Evolutionary conservation across 768 basidiomycete species (phyloP).

Genomic region (Cyathus striatus): DNA sequence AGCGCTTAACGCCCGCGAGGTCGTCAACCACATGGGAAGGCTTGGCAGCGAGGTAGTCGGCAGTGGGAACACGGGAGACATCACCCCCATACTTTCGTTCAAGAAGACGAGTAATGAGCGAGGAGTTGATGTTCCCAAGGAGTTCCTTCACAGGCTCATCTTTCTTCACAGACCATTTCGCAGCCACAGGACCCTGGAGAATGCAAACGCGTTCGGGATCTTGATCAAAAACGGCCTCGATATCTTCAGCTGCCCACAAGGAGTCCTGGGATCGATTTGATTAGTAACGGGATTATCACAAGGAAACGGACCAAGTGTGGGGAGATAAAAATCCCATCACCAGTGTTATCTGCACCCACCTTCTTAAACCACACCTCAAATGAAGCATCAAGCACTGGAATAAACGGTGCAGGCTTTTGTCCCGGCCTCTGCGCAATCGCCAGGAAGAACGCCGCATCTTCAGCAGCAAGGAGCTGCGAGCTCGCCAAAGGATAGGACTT

Average conservation of each 20-base stretch:
- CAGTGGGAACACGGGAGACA: slow-evolving; percentile 62
- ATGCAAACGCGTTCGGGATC: slow-evolving; percentile 98
- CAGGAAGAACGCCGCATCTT: slow-evolving; percentile 94
- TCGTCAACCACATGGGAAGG: slow-evolving; percentile 27
- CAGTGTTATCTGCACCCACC: slow-evolving; percentile 46
- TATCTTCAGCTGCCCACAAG: slow-evolving; percentile 96
- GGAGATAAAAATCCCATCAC: slow-evolving; percentile 10
- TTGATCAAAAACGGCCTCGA: slow-evolving; percentile 98
- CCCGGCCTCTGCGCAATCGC: slow-evolving; percentile 93
- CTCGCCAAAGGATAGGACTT: slow-evolving; percentile 75
- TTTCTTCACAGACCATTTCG: slow-evolving; percentile 79
- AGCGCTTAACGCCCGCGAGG: slow-evolving; percentile 35
- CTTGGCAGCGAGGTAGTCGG: slow-evolving; percentile 73
- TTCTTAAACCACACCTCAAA: slow-evolving; percentile 99
- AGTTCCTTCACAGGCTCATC: slow-evolving; percentile 94
- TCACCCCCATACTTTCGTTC: slow-evolving; percentile 77
- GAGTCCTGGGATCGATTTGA: slow-evolving; percentile 80
- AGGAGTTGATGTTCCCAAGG: slow-evolving; percentile 79
- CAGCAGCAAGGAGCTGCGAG: slow-evolving; percentile 83
- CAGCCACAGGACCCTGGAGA: slow-evolving; percentile 94
- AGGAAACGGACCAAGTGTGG: slow-evolving; percentile 4
- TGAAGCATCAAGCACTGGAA: slow-evolving; percentile 86
- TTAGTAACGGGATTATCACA: slow-evolving; percentile 8
- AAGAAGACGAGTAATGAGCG: slow-evolving; percentile 75
- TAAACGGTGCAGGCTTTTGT: slow-evolving; percentile 98